Percentiles rank a stretch among this genome's conserved stretches.
Conservation (phyloP, 176 grass and related monocot species). For the Metroxylon sagu region DNA sequence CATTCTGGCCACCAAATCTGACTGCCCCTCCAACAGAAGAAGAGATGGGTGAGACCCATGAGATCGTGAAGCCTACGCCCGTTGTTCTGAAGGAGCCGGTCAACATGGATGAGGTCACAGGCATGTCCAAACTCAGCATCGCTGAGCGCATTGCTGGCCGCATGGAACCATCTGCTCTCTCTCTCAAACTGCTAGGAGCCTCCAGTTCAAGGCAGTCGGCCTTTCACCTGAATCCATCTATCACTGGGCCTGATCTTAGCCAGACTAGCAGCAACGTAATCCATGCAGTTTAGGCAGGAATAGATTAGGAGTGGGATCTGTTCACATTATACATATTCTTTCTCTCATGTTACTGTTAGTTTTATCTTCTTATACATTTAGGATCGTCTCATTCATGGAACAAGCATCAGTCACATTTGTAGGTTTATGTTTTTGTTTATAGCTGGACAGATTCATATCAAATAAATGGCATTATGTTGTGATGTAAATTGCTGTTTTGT, state of each 20-base stretch:
- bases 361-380: no score
- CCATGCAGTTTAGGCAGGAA: conserved; percentile 54
- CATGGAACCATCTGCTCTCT: conserved; percentile 47
- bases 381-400: no score
- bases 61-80: conserved; percentile 62
- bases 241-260: conserved; percentile 44
- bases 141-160: conserved; percentile 29
- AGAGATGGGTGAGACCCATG: conserved; percentile 25
- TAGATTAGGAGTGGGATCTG: background rate
- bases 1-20: conserved; percentile 37
- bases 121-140: conserved; percentile 85
- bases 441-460: no score
- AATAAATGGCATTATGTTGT: no score
- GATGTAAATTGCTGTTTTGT: no score
- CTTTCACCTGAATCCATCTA: conserved; percentile 54
- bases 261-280: conserved; percentile 62
- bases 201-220: conserved; percentile 48
- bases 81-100: conserved; percentile 39
- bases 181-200: conserved; percentile 53
- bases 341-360: background rate
- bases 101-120: conserved; percentile 53
- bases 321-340: conserved; percentile 4
- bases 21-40: conserved; percentile 14
- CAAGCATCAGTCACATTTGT: no score
- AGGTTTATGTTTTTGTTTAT: no score